These are phyloP conservation scores for Gautieria morchelliformis DNA, from an alignment of 768 basidiomycete genomes.

Conservation along the genomic window DNA sequence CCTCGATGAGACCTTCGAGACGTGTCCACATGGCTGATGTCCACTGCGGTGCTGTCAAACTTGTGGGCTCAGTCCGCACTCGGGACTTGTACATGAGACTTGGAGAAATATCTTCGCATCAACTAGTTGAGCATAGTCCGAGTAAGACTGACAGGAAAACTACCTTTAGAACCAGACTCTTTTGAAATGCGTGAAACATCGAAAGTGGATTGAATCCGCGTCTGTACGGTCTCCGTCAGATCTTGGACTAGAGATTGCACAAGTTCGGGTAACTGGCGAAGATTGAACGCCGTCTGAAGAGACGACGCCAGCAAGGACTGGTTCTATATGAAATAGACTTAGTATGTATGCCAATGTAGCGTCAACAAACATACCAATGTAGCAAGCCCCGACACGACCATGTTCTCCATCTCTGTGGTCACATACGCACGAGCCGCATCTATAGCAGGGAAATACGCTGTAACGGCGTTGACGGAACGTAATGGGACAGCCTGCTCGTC, in stretches of 20 bases:
- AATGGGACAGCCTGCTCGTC: conserved; percentile 38
- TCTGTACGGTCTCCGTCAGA: conserved; percentile 74
- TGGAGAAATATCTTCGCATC: conserved; percentile 16
- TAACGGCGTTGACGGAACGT: conserved; percentile 63
- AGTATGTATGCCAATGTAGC: not conserved
- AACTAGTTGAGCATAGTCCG: not conserved
- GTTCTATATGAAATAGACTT: conserved; percentile 41
- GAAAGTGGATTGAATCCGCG: conserved; percentile 72
- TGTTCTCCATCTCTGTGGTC: conserved; percentile 80
- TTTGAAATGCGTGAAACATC: conserved; percentile 82
- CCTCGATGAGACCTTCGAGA: conserved; percentile 75
- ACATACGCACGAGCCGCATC: conserved; percentile 62
- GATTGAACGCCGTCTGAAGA: conserved; percentile 91
- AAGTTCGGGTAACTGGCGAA: conserved; percentile 73
- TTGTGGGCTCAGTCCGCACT: conserved; percentile 85
- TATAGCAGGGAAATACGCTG: conserved; percentile 60
- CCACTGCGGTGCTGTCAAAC: conserved; percentile 79
- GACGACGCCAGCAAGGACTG: conserved; percentile 87
- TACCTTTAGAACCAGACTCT: conserved; percentile 72
- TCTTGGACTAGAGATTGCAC: conserved; percentile 72
- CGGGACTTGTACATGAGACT: conserved; percentile 71
- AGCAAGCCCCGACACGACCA: conserved; percentile 73
- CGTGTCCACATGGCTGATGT: conserved; percentile 70
- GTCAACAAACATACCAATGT: conserved; percentile 41
- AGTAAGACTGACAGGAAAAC: not conserved